Conservation (phyloP, 805 yeast species). For the Candida nonsorbophila region DNA sequence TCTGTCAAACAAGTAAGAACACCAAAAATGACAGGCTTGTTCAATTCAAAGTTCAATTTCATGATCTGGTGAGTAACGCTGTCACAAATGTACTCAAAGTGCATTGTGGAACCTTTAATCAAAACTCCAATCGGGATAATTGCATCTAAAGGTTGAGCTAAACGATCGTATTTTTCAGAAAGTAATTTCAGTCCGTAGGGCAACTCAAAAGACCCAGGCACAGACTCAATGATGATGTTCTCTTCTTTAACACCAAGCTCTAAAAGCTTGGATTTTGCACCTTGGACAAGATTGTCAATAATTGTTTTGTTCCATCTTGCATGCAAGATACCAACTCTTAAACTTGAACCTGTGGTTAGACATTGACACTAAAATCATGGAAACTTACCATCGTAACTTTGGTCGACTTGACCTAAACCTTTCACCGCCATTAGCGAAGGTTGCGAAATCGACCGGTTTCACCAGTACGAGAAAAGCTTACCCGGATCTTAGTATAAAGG, state of each 20-base stretch:
- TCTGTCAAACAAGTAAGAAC: slow-evolving; percentile 90
- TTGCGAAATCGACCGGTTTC: not conserved
- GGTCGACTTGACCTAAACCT: slow-evolving; percentile 75
- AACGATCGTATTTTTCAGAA: slow-evolving; percentile 36
- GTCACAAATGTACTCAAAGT: slow-evolving; percentile 95
- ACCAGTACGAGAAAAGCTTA: slow-evolving; percentile 1
- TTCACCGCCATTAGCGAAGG: slow-evolving; percentile 79
- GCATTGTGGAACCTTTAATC: slow-evolving; percentile 97
- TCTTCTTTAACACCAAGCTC: slow-evolving; percentile 68
- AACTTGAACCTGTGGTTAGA: no score
- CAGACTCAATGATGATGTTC: slow-evolving; percentile 76
- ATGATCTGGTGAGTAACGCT: slow-evolving; percentile 80
- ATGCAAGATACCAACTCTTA: slow-evolving; percentile 82
- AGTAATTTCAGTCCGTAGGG: slow-evolving; percentile 72
- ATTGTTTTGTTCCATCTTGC: slow-evolving; percentile 91
- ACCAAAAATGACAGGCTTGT: slow-evolving; percentile 87
- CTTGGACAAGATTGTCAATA: slow-evolving; percentile 74
- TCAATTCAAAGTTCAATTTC: slow-evolving; percentile 65
- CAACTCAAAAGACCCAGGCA: slow-evolving; percentile 93
- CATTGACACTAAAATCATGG: slow-evolving; percentile 29
- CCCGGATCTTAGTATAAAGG: slow-evolving; percentile 1
- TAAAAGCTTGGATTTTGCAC: slow-evolving; percentile 58
- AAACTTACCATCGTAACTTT: slow-evolving; percentile 66
- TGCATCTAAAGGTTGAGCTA: slow-evolving; percentile 62
- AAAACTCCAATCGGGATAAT: slow-evolving; percentile 90